Base-by-base conservation (phyloP, 495 filamentous ascomycete species). In the Talaromyces proteolyticus region DNA sequence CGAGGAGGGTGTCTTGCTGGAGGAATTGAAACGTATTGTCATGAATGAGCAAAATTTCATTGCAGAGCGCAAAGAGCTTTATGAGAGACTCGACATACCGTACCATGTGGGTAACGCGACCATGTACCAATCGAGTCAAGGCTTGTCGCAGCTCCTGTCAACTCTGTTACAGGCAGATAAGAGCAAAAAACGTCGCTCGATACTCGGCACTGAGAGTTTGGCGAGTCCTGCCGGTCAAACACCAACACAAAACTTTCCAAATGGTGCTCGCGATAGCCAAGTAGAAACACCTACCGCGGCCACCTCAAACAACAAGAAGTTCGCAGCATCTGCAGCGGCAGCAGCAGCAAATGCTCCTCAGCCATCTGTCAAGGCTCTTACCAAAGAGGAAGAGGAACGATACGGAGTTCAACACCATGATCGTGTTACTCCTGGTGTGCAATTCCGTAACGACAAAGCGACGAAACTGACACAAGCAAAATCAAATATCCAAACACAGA, bases 351-450 rank as follows among this genome's bases (percentile, higher is more conserved):
- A 53, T 10, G 63, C 70, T 49, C 60, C 72, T 11, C 66, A 70
- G 26, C 76, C 73, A 12, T 70, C 82, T 20, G 76, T 85, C 14
- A 77, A 81, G 54, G 83, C 84, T 44, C 86, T 95, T 49, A 83
- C 83, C 0, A 73, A 83, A 34, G 77, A 82, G 42, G 85, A 93
- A 57, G 86, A 95, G 69, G 60, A 73, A 25, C 77, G 83, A 14
- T 97, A 89, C 60, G 93, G 91, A 42, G 84, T 96, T 1, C 77
- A 84, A 8, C 87, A 88, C 54, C 89, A 93, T 58, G 94, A 98
- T 25, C 89, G 91, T 0, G 75, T 96, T 20, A 80, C 86, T 16
- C 73, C 75, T 26, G 74, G 86, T 46, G 69, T 89, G 57, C 66
- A 88, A 21, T 96, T 95, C 80, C 85, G 89, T 26, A 85, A 85